Evolutionary conservation across 176 grass and related monocot species (phyloP).

Genomic region (Carex parvula): DNA sequence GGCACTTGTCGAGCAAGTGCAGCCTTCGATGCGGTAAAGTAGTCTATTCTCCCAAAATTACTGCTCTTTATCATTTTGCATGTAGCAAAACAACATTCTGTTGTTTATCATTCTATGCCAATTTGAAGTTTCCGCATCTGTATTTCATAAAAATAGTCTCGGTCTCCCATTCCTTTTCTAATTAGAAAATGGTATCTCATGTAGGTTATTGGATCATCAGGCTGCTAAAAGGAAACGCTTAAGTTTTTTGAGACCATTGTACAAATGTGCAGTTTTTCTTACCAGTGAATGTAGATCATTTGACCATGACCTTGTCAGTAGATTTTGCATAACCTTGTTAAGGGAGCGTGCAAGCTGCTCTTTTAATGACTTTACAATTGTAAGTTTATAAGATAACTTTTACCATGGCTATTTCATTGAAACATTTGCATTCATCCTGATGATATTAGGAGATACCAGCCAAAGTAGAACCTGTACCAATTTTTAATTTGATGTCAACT

Average conservation of each 20-base stretch:
- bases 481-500: neutral
- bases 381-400: conserved; percentile 36
- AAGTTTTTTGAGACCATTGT: conserved; percentile 48
- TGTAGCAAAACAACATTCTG: neutral
- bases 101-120: neutral
- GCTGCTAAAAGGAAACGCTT: conserved; percentile 34
- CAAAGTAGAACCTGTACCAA: neutral
- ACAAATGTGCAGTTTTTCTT: conserved; percentile 54
- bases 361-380: conserved; percentile 41
- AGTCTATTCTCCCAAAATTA: neutral
- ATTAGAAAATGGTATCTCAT: conserved; percentile 7
- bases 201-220: conserved; percentile 49
- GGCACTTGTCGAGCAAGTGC: conserved; percentile 42
- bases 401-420: neutral
- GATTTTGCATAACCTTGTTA: conserved; percentile 39
- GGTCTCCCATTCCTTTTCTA: neutral
- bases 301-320: conserved; percentile 26
- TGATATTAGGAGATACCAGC: neutral
- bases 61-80: neutral
- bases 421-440: conserved; percentile 1
- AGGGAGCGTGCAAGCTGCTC: conserved; percentile 28
- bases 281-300: conserved; percentile 33
- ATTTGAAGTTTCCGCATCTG: neutral
- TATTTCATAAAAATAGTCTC: neutral
- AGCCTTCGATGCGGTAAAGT: conserved; percentile 64